Conservation (phyloP, 805 yeast species). For the Spathaspora sp. region DNA sequence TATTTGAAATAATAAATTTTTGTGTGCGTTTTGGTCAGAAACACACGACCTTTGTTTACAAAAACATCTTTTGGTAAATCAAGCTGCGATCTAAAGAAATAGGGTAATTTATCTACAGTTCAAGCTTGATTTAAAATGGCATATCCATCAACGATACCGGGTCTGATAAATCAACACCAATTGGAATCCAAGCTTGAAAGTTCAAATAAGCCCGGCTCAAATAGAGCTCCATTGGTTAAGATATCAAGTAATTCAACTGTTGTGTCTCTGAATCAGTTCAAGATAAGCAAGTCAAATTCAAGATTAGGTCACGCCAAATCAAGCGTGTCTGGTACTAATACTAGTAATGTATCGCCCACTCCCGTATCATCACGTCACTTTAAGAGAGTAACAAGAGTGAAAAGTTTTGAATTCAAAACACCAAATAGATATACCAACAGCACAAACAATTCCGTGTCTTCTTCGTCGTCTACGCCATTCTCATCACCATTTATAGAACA, state of each 20-base stretch:
- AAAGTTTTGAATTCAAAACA: background rate
- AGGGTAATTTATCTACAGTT: background rate
- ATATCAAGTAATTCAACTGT: background rate
- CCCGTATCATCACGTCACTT: background rate
- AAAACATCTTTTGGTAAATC: background rate
- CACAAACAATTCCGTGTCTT: background rate
- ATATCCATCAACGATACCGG: background rate
- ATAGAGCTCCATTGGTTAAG: background rate
- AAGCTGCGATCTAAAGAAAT: background rate
- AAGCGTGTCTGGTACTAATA: background rate
- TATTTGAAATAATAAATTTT: background rate
- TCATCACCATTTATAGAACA: background rate
- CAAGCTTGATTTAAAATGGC: background rate
- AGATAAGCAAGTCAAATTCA: background rate
- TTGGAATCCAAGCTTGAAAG: background rate
- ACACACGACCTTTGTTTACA: background rate
- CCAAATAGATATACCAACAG: background rate
- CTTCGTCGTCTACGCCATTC: background rate
- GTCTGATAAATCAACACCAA: background rate
- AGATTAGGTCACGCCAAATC: background rate
- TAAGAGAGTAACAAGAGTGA: background rate
- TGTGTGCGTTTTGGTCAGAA: background rate
- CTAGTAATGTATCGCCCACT: background rate
- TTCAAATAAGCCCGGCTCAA: background rate
- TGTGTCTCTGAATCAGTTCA: background rate